phyloP scores from a whole-genome alignment of 345 rosid species.

The Camelina sativa region DNA sequence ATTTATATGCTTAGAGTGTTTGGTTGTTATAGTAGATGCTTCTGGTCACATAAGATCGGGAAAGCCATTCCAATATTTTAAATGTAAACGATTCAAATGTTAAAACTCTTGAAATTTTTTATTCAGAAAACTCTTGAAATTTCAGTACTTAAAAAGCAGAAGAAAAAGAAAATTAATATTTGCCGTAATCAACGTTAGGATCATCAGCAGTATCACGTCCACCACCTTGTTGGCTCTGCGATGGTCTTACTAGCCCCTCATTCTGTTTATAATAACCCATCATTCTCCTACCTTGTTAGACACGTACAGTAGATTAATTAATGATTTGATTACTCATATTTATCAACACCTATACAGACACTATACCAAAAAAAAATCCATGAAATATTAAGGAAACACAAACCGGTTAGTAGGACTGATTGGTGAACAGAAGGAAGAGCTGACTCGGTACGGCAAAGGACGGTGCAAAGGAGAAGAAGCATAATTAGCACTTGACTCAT shows the following conservation, averaged over 20 bases:
- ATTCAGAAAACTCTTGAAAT: no score
- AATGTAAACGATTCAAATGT: no score
- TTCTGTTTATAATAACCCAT: neutral
- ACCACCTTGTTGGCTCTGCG: constrained; percentile 3
- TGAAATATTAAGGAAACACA: neutral
- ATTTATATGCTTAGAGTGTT: neutral
- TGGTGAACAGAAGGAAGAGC: neutral
- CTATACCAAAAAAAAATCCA: neutral
- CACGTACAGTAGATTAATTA: no score
- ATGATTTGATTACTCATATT: neutral
- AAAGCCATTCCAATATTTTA: no score
- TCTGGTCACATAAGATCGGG: neutral
- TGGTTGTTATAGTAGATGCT: neutral
- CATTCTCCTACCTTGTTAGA: no score
- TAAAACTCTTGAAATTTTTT: no score
- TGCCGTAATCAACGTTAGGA: neutral
- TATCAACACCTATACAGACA: neutral
- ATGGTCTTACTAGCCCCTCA: constrained; percentile 1
- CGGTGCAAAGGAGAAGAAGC: constrained; percentile 2
- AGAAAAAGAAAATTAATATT: neutral
- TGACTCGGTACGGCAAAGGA: neutral
- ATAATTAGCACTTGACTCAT: constrained; percentile 12
- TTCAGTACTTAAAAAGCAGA: neutral
- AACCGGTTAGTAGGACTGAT: neutral
- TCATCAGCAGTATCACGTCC: neutral